Conservation (phyloP, 139 green algal genomes). For the Gonium pectorale region DNA sequence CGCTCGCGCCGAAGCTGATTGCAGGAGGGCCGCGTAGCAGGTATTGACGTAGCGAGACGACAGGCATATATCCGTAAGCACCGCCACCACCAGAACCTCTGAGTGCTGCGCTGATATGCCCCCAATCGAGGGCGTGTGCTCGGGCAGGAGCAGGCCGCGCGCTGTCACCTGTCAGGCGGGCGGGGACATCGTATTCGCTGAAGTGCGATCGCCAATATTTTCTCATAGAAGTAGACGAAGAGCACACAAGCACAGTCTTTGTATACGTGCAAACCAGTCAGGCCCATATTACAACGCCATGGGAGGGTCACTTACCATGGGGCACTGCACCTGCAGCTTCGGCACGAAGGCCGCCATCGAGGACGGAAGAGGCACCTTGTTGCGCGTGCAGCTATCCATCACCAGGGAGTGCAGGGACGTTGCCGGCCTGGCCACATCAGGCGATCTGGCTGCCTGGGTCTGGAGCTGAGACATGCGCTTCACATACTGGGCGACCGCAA, state of each 20-base stretch:
- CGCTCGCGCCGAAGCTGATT: conserved; percentile 33
- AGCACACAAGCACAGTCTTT: too few species aligned
- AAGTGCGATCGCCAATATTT: too few species aligned
- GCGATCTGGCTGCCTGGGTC: too few species aligned
- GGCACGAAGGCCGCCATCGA: conserved; percentile 60
- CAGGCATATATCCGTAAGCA: not conserved
- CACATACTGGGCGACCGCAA: not conserved
- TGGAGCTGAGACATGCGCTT: not conserved
- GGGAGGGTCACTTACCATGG: conserved; percentile 30
- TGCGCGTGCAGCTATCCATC: conserved; percentile 57
- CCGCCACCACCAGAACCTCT: not conserved
- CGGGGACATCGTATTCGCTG: too few species aligned
- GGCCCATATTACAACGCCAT: too few species aligned
- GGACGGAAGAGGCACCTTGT: conserved; percentile 51
- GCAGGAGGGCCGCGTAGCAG: conserved; percentile 56
- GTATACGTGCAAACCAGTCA: too few species aligned
- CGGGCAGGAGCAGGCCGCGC: not conserved
- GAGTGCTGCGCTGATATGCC: not conserved
- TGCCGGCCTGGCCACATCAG: not conserved
- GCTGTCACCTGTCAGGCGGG: not conserved
- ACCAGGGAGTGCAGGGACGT: conserved; percentile 51
- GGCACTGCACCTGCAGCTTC: conserved; percentile 56
- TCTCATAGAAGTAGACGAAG: too few species aligned
- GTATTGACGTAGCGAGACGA: conserved; percentile 46
- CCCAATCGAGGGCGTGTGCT: not conserved